Evolutionary conservation across 257 asterid species (phyloP), one percentile per base, ranked within the genome.

Genomic region (Solanum chmielewskii): DNA sequence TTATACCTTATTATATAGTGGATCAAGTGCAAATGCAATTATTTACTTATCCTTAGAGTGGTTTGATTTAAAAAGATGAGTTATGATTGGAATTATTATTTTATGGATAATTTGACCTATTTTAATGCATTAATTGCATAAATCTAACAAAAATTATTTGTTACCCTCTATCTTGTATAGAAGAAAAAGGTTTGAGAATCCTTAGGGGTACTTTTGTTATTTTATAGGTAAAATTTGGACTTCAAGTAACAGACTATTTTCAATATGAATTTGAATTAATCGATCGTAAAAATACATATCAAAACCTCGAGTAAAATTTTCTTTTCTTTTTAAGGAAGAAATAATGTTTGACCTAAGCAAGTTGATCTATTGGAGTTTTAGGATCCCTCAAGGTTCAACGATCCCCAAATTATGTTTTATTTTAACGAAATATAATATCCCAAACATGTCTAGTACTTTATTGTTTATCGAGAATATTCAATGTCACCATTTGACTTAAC

Each of bases 251-350:
- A 11, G 2, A 6, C 1, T 23, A 10, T 62, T 10, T 62, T 62
- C 7, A 1, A 23, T 15, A 0, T 23, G 3, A 62, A 62, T 60
- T 60, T 6, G 2, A 60, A 60, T 60, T 10, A 60, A 3, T 23
- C 12, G 0, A 21, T 60, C 29, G 4, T 21, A 60, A 21, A 21
- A 60, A 21, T 60, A 10, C 0, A 60, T 60, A 2, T 60, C 0
- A 1, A 1, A 60, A 21, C 14, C 0, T 6, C 0, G 42, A 39
- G 9, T 39, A 8, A 8, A 7, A 5, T 6, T 37, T 5, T 5
- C 7, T 39, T 7, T 7, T 37, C 1, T 37, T 37, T 37, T 5
- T 5, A 6, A 37, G 2, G 42, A 39, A 37, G 7, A 47, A 14
- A 18, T 60, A 21, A 9, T 3, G 5, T 25, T 29, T 69, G 6